Base-by-base conservation (phyloP, 495 filamentous ascomycete genomes). In the Trichoderma parareesei region DNA sequence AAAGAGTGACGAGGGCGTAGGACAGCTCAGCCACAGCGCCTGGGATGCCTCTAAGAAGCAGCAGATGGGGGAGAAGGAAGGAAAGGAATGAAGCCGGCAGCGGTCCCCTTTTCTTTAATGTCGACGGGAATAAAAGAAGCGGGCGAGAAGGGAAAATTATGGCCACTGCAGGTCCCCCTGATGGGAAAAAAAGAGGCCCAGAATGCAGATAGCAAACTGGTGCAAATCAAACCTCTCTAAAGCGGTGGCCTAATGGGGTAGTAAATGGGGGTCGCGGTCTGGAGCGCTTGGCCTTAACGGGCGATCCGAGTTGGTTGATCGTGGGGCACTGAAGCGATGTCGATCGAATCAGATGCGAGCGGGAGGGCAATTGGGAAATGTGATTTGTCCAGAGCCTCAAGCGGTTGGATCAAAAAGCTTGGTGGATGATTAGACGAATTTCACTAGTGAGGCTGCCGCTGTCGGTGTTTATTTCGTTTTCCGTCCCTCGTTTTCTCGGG, bases 141-240 rank as follows among this genome's bases (percentile, higher is more conserved):
- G 53, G 27, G 53, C 53, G 48, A 55, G 33, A 5, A 57, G 53
- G 53, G 33, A 57, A 57, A 57, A 57, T 35, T 14, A 35, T 27
- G 53, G 53, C 53, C 53, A 57, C 53, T 57, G 53, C 35, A 57
- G 33, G 9, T 37, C 33, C 48, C 53, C 53, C 27, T 33, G 53
- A 57, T 37, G 53, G 33, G 5, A 48, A 48, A 18, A 49, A 49
- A 49, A 49, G n/a, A 13, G 43, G 10, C 43, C 43, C 43, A 57
- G 53, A 13, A 13, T 8, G 11, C 27, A 4, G 53, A 57, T 55
- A 9, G 48, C 5, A 27, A 14, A 35, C 53, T 16, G 14, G 53
- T 57, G 53, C 53, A 57, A 57, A 33, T 57, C 3, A 41, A 41
- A 7, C 11, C 40, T 41, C 40, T 27, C n/a, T 1, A 48, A 33